These are phyloP conservation scores for Sphaerobolus stellatus DNA, from an alignment of 1,284 basidiomycete genomes.

Conservation along the genomic window DNA sequence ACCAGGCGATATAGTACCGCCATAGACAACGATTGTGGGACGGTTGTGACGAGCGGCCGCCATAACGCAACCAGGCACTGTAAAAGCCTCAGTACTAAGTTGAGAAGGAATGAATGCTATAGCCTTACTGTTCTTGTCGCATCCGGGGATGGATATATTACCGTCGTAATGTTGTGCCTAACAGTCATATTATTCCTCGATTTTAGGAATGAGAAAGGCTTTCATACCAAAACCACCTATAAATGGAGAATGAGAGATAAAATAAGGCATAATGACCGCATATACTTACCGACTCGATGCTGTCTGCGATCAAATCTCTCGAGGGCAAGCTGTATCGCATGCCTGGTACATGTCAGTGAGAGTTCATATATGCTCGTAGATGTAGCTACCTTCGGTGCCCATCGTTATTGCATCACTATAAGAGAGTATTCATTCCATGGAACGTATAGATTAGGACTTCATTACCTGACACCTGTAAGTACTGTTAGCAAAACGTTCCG, in stretches of 20 bases:
- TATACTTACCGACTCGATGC: conserved; percentile 80
- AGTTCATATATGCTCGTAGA: conserved; percentile 1
- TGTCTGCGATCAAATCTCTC: conserved; percentile 89
- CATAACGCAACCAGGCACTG: conserved; percentile 83
- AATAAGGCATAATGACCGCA: background rate
- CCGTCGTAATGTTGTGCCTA: conserved; percentile 85
- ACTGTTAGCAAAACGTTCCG: background rate
- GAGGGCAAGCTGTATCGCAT: conserved; percentile 86
- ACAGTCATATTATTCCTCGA: background rate
- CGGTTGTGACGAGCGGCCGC: conserved; percentile 83
- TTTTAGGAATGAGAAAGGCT: conserved; percentile 1
- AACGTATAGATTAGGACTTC: background rate
- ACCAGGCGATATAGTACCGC: conserved; percentile 80
- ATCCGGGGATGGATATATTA: conserved; percentile 81
- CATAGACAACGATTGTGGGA: conserved; percentile 83
- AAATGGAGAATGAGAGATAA: background rate
- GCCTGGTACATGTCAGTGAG: conserved; percentile 39
- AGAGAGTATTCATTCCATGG: background rate
- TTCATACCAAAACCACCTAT: conserved; percentile 64
- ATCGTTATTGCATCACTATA: conserved; percentile 78
- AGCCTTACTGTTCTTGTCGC: conserved; percentile 83
- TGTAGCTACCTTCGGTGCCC: conserved; percentile 69
- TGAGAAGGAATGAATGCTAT: background rate
- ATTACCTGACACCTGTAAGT: conserved; percentile 56
- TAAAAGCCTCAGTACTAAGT: conserved; percentile 7